Percentiles rank a stretch among this genome's conserved stretches.
These are phyloP conservation scores for Bauhinia variegata DNA, from an alignment of 306 rosid genomes.

Conservation along the genomic window DNA sequence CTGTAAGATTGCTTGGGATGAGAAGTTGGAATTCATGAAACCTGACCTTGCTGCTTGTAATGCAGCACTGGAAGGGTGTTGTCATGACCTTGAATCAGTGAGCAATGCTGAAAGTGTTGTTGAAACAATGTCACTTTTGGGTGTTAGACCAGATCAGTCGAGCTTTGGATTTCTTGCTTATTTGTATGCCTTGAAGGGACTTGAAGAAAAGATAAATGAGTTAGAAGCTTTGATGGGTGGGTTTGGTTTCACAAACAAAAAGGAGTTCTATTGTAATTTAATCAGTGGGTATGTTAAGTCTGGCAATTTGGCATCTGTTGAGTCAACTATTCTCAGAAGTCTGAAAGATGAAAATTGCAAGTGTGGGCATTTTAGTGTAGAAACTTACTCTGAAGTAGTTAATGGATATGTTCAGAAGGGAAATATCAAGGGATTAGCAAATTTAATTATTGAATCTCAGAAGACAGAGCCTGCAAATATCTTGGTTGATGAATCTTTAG, in stretches of 20 bases:
- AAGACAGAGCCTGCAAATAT: slow-evolving; percentile 59
- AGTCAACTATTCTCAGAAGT: slow-evolving; percentile 58
- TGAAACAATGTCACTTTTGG: slow-evolving; percentile 65
- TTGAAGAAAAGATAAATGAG: slow-evolving; percentile 65
- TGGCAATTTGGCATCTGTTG: slow-evolving; percentile 66
- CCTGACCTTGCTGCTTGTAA: slow-evolving; percentile 82
- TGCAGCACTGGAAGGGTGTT: slow-evolving; percentile 86
- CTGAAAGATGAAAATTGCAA: slow-evolving; percentile 53
- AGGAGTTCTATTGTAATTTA: slow-evolving; percentile 57
- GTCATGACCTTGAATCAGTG: slow-evolving; percentile 68
- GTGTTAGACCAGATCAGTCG: slow-evolving; percentile 69
- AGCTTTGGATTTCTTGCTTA: slow-evolving; percentile 84
- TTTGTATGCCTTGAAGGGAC: slow-evolving; percentile 80
- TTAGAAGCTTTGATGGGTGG: slow-evolving; percentile 58
- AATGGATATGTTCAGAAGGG: slow-evolving; percentile 65
- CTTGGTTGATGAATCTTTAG: slow-evolving; percentile 61
- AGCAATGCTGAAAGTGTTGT: slow-evolving; percentile 69
- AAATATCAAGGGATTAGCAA: slow-evolving; percentile 63
- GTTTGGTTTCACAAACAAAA: slow-evolving; percentile 56
- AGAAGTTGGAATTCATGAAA: slow-evolving; percentile 70
- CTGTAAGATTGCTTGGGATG: slow-evolving; percentile 72
- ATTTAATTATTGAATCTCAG: slow-evolving; percentile 72
- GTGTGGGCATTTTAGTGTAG: slow-evolving; percentile 54
- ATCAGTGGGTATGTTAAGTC: slow-evolving; percentile 70
- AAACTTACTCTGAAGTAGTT: slow-evolving; percentile 66